Evolutionary conservation across 2,329 filamentous ascomycete species (phyloP).

Genomic region (Neonectria magnoliae): DNA sequence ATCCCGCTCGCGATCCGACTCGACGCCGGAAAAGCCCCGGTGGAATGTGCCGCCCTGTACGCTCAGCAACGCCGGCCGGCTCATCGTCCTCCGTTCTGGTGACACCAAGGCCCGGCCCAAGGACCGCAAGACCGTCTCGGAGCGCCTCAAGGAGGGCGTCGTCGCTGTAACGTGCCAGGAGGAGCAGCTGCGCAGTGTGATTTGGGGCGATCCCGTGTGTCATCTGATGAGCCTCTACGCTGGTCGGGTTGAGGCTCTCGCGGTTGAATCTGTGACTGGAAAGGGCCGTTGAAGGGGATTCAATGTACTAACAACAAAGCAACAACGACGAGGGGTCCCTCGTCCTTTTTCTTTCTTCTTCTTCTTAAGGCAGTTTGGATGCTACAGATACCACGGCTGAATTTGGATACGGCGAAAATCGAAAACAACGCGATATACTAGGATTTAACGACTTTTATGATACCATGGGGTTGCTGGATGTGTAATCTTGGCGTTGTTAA

Average conservation of each 20-base stretch:
- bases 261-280: slow-evolving; percentile 63
- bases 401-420: neutral
- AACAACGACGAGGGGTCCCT: neutral
- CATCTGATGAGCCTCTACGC: slow-evolving; percentile 85
- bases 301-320: neutral
- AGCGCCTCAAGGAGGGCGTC: slow-evolving; percentile 67
- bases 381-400: neutral
- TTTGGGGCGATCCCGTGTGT: slow-evolving; percentile 85
- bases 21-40: slow-evolving; percentile 47
- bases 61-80: slow-evolving; percentile 75
- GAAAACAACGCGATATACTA: neutral
- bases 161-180: slow-evolving; percentile 76
- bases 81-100: slow-evolving; percentile 72
- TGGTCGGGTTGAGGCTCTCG: slow-evolving; percentile 75
- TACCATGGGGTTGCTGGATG: slow-evolving; percentile 21
- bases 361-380: neutral
- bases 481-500: neutral
- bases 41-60: slow-evolving; percentile 75
- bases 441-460: slow-evolving; percentile 13
- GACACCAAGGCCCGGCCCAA: slow-evolving; percentile 49
- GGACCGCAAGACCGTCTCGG: slow-evolving; percentile 59
- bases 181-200: slow-evolving; percentile 71
- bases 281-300: slow-evolving; percentile 17
- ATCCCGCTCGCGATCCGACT: slow-evolving; percentile 26
- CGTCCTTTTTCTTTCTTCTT: neutral